Evolutionary conservation across 2,329 filamentous ascomycete genomes (phyloP), one percentile per base, ranked within the genome.

Genomic region (Penicillium sp.): DNA sequence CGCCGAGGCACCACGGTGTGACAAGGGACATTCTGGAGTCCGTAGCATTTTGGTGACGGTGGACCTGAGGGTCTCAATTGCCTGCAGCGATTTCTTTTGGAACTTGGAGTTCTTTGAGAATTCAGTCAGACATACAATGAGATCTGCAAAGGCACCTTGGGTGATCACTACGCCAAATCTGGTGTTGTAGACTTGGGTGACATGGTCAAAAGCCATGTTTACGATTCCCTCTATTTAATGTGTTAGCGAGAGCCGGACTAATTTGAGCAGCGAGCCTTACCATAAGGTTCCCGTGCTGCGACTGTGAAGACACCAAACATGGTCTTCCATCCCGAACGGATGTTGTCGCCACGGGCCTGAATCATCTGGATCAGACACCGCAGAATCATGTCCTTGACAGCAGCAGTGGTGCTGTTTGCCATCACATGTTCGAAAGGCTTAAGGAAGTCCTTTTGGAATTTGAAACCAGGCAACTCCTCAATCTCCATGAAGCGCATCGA

Each of bases 301-400:
- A 97, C 91, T 1, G 93, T 97, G 69, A 99, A 99, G 31, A 97
- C 93, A 4, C 93, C 94, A 74, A 99, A 97, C 93, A 99, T 99
- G 21, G 95, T 97, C 70, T 94, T 88, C 94, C 94, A 99, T 6
- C 94, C 94, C 38, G 92, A 97, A 50, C 93, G 87, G 68, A 99
- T 99, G 65, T 97, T 97, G 73, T 97, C 89, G 6, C 95, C 95
- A 55, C 90, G 84, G 32, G 93, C 92, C 76, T 99, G 94, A 46
- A 99, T 96, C 95, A 99, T 99, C 74, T 99, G 95, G 54, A 97
- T 95, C 58, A 99, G 79, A 70, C 95, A 99, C 41, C 93, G 86
- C 25, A 99, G 79, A 44, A 96, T 91, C 88, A 99, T 93, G 65
- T 99, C 94, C 74, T 99, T 99, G 65, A 99, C 94, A 0, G 90